Evolutionary conservation across 495 filamentous ascomycete genomes (phyloP), one percentile per base, ranked within the genome.

Genomic region (Neurospora sp.): DNA sequence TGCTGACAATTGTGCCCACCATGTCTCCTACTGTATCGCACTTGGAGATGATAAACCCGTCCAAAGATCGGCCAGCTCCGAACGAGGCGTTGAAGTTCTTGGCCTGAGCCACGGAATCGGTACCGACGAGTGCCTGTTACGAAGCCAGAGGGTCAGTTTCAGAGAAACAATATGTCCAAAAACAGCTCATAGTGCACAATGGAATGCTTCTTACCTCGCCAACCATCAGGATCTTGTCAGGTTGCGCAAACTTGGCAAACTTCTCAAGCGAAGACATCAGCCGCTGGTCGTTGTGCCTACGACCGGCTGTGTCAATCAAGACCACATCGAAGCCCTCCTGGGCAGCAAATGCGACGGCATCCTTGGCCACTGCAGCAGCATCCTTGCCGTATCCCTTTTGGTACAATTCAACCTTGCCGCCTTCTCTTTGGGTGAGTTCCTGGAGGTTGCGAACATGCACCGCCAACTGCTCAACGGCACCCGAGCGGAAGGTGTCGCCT

Each of bases 11-110:
- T 5, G 93, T 97, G 38, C 96, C 96, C 54, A 97, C 93, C 96
- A 98, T 99, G 83, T 98, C 95, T 36, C 96, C 96, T 59, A 98
- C 96, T 1, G 96, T 99, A 83, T 99, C 96, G 81, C 96, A 99
- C 80, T 99, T 99, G 73, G 91, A 94, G 78, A 99, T 97, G 77
- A 99, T 97, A 78, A 99, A 99, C 4, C 96, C 96, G 81, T 99
- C 96, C 69, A 96, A 80, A 70, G 89, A 88, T 75, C 94, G 87
- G 38, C 89, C 92, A 4, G 88, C 85, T 7, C 95, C 96, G 84
- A 99, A 99, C 3, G 92, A 92, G 34, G 90, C 88, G 78, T 98
- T 98, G 85, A 99, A 99, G 78, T 97, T 97, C 71, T 94, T 86
- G 7, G 96, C 96, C 85, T 99, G 96, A 73, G 92, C 92, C 45